Conservation (phyloP, 2,329 filamentous ascomycete genomes). For the Plenodomus biglobosus region DNA sequence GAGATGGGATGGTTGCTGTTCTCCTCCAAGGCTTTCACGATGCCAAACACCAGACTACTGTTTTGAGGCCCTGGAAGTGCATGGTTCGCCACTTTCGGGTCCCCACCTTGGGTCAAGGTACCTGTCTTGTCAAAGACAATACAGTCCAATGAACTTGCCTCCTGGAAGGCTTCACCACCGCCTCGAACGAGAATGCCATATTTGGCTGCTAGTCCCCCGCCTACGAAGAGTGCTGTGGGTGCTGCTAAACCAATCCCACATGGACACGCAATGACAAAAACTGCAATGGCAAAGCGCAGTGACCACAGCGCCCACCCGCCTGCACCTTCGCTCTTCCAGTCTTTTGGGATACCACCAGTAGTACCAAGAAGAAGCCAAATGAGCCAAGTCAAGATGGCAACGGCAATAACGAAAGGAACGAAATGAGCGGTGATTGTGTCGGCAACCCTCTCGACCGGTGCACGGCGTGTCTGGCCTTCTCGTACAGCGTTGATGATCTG, state of each 20-base stretch:
- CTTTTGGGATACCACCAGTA: conserved; percentile 57
- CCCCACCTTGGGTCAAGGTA: conserved; percentile 72
- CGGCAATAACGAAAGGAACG: conserved; percentile 69
- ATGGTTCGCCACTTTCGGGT: conserved; percentile 67
- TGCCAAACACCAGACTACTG: conserved; percentile 50
- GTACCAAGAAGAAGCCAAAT: conserved; percentile 69
- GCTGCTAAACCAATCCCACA: conserved; percentile 84
- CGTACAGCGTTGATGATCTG: conserved; percentile 76
- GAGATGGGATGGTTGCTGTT: conserved; percentile 76
- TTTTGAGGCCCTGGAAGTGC: conserved; percentile 41
- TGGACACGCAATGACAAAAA: conserved; percentile 84
- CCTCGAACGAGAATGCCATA: conserved; percentile 81
- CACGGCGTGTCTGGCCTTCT: conserved; percentile 74
- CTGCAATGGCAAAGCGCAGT: conserved; percentile 80
- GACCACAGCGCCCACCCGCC: conserved; percentile 74
- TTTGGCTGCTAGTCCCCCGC: conserved; percentile 75
- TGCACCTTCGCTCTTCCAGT: conserved; percentile 56
- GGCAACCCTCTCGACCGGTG: conserved; percentile 74
- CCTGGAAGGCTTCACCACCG: conserved; percentile 82
- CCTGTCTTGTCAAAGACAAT: conserved; percentile 90
- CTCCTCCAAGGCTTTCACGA: conserved; percentile 65
- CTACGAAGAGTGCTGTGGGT: conserved; percentile 81
- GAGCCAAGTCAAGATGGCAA: conserved; percentile 71
- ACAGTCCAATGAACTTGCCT: conserved; percentile 74
- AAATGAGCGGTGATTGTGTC: conserved; percentile 75